Percentiles rank a stretch among this genome's conserved stretches.
phyloP scores from a whole-genome alignment of 2,329 filamentous ascomycete genomes.

The Aspergillus sojae region DNA sequence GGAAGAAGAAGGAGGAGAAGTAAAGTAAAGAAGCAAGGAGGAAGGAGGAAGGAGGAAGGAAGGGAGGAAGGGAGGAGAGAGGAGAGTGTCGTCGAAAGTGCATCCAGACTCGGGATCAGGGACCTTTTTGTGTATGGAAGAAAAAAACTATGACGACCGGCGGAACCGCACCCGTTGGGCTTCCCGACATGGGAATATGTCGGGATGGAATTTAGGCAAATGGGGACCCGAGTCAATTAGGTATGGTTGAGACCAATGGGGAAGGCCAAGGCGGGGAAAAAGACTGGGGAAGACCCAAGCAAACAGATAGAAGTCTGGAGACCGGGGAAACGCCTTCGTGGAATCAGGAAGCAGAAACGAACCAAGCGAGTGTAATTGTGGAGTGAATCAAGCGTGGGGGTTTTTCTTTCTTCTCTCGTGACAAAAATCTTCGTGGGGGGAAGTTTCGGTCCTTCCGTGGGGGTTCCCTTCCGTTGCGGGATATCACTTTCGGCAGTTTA shows the following conservation, averaged over 20 bases:
- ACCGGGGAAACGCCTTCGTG: not conserved
- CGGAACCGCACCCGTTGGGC: slow-evolving; percentile 3
- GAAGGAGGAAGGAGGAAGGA: not conserved
- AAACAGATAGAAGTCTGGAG: slow-evolving; percentile 10
- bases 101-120: slow-evolving; percentile 9
- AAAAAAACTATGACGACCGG: not conserved
- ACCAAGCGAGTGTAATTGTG: not conserved
- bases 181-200: slow-evolving; percentile 4
- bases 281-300: slow-evolving; percentile 10
- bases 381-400: not conserved
- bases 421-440: not conserved
- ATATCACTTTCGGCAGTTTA: not conserved
- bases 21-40: slow-evolving; percentile 1
- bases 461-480: not conserved
- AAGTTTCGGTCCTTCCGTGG: not conserved
- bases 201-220: slow-evolving; percentile 1
- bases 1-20: not conserved
- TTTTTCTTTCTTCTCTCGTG: not conserved
- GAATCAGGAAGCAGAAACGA: slow-evolving; percentile 9
- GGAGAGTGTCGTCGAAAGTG: not conserved
- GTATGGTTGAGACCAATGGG: slow-evolving; percentile 14
- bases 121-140: slow-evolving; percentile 9
- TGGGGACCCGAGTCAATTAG: slow-evolving; percentile 4
- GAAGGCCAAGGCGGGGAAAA: slow-evolving; percentile 16
- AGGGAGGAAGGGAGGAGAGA: slow-evolving; percentile 1